Base-by-base conservation (phyloP, 2,329 filamentous ascomycete species). In the Ceratocystis harringtonii region DNA sequence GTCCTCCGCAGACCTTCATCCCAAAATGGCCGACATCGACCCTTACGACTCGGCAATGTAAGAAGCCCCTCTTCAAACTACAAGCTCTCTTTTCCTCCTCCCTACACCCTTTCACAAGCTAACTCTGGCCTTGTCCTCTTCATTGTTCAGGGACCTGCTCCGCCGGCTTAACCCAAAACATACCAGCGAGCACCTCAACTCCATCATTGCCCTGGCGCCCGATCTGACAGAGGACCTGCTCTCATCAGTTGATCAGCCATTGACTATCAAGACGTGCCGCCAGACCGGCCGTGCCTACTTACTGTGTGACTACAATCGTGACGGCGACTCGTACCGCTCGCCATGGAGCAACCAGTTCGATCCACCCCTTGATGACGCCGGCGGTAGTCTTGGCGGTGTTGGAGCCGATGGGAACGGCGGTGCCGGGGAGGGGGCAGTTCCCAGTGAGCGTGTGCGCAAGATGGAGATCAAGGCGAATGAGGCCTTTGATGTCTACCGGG, bases 311-410 rank as follows among this genome's bases (percentile, higher is more conserved):
- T 99, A 99, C 83, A 99, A 99, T 82, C 92, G 94, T 69, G 94
- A 99, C 77, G 94, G 94, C 69, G 92, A 96, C 78, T 95, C 89
- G 77, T 96, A 96, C 82, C 88, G 94, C 69, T 95, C 90, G 70
- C 94, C 94, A n/a, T 99, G 94, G 94, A 94, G 88, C 78, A 97
- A 97, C 78, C 89, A 96, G 77, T 99, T 99, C 76, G 91, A 97
- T 74, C 94, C 92, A 19, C 88, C 91, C 15, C 82, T 96, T 68
- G 87, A 89, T 69, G 82, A 82, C 15, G 52, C 52, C 52, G 81
- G 80, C 62, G 83, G 84, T 61, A 73, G 71, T 7, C 71, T 73
- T 5, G 77, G 77, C 48, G 78, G 76, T 43, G 74, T 68, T n/a
- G 74, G 72, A 17, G 73, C 74, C 0, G 80, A 80, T 30, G 81